Conservation (phyloP, 2,329 filamentous ascomycete species). For the Diaporthe eres region DNA sequence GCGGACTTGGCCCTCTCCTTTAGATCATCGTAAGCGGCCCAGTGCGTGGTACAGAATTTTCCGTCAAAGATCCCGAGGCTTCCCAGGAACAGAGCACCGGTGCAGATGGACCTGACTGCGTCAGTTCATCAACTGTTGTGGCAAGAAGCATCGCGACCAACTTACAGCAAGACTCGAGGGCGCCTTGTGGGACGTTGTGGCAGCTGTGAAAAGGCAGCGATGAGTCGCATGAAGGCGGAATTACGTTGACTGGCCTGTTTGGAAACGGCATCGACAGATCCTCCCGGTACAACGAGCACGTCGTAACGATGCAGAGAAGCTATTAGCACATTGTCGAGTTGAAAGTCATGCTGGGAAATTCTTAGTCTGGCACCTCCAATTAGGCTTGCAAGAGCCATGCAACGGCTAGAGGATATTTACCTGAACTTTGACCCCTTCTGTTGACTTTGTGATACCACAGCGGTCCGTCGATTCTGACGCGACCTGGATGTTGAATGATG, state of each 20-base stretch:
- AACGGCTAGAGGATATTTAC: background rate
- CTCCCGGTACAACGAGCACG: background rate
- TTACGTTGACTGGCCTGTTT: background rate
- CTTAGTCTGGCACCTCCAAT: background rate
- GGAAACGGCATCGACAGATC: background rate
- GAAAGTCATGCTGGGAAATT: background rate
- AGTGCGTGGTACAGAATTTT: constrained; percentile 16
- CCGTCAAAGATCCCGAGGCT: background rate
- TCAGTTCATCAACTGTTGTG: background rate
- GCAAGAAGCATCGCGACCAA: background rate
- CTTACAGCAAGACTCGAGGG: constrained; percentile 1
- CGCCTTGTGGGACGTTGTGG: background rate
- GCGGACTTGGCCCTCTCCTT: constrained; percentile 6
- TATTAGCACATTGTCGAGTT: background rate
- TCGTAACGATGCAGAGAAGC: background rate
- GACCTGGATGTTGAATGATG: constrained; percentile 21
- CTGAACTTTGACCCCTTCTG: constrained; percentile 12
- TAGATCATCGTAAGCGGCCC: background rate
- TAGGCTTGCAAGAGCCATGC: background rate
- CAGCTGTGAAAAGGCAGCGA: background rate
- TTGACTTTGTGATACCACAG: background rate
- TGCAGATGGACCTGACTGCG: background rate
- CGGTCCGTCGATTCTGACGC: constrained; percentile 22
- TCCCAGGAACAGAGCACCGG: constrained; percentile 7
- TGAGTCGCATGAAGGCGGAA: constrained; percentile 12